Conservation (phyloP, 2,329 filamentous ascomycete genomes). For the Pezicula radicicola region DNA sequence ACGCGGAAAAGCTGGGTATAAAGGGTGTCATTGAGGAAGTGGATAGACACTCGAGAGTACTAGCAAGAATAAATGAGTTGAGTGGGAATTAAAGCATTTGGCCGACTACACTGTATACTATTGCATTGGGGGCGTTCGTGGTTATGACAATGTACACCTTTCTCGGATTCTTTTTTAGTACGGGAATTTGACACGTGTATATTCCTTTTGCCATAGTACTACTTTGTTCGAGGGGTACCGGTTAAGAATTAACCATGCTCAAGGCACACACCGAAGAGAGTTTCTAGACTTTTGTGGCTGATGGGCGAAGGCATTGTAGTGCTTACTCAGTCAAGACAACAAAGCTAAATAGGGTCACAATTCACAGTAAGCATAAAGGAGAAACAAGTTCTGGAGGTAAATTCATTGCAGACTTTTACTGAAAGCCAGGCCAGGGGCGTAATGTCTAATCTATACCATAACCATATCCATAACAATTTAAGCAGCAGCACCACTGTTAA, state of each 20-base stretch:
- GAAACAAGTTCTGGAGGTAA: no score
- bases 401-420: no score
- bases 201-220: no score
- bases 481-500: constrained; percentile 57
- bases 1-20: constrained; percentile 78
- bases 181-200: no score
- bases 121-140: background rate
- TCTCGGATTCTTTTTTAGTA: no score
- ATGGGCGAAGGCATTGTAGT: background rate
- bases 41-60: constrained; percentile 78
- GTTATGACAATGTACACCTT: no score
- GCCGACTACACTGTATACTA: constrained; percentile 10
- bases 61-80: constrained; percentile 83
- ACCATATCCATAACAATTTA: constrained; percentile 39
- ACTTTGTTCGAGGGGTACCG: background rate
- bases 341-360: no score
- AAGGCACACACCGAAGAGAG: no score
- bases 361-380: no score
- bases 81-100: constrained; percentile 33
- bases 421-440: no score
- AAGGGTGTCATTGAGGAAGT: constrained; percentile 86
- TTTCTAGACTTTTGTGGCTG: background rate
- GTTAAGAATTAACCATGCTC: background rate
- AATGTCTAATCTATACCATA: background rate
- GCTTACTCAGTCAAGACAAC: no score